Evolutionary conservation across 2,329 filamentous ascomycete genomes (phyloP), one percentile per base, ranked within the genome.

Genomic region (Microdochium trichocladiopsis): DNA sequence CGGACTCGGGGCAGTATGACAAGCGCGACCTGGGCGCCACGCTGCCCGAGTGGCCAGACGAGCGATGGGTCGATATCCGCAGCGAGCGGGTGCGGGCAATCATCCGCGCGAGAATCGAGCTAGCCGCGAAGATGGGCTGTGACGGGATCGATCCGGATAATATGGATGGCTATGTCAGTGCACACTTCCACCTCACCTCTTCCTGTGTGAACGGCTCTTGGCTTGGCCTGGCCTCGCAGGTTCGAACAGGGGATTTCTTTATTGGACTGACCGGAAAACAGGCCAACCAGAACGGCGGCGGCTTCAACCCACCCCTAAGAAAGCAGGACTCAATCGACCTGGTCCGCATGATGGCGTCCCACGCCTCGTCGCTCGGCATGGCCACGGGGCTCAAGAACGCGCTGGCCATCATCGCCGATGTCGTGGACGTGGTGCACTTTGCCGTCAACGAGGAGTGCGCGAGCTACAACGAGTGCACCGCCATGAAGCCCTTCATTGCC

Each of bases 111-210:
- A 76, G 86, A 22, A 78, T 90, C 33, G 71, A 79, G 48, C 60
- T 82, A 41, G 86, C 87, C 0, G 66, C 66, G 18, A 55, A 72
- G 24, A 87, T 87, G 63, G 82, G 83, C 4, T 88, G 85, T 58
- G 78, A 87, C 61, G 86, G 79, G 4, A 77, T 89, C 8, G 86
- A 89, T 63, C 83, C 85, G 0, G 86, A 89, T 62, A 89, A 89
- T 57, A 77, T 88, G 5, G 86, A 88, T 60, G 83, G 75, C 2
- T 88, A 82, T 62, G 74, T 77, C 60, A 68, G 72, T 71, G n/a
- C 9, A 37, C n/a, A 28, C 31, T 24, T 6, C 37, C 10, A 22
- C 14, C 6, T 14, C 25, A 23, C 41, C 2, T n/a, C n/a, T n/a
- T n/a, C n/a, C n/a, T n/a, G n/a, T n/a, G n/a, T n/a, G n/a, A n/a